Evolutionary conservation across 371 early-diverging fungal species (phyloP), one percentile per base, ranked within the genome.

Genomic region (Rhizopus delemar): DNA sequence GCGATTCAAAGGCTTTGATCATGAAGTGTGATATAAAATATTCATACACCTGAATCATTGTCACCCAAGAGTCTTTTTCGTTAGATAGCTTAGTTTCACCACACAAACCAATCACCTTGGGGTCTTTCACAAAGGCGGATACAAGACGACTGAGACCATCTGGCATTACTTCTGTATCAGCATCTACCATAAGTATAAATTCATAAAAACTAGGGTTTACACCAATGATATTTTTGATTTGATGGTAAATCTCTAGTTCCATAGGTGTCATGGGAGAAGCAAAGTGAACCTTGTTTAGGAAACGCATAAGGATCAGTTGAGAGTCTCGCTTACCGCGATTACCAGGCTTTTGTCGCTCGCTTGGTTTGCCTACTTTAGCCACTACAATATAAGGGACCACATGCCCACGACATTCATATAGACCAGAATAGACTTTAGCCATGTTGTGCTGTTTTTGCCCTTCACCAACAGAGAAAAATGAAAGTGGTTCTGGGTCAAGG

Each of bases 381-480:
- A 99, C 87, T 4, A 98, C 93, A 59, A 99, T 71, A 73, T 92
- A 97, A 5, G 98, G 97, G 9, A 96, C 91, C 35, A 87, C 80
- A 57, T 92, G 93, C 41, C 93, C 96, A 35, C 76, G 84, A 63
- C 85, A 83, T 67, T 93, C 90, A 68, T 98, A 99, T 15, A 95
- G 74, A 3, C 99, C 99, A 12, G 97, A 90, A 78, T 99, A 98
- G 3, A 99, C 94, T 77, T 95, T 96, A 60, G 91, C 99, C 83
- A 88, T 86, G 72, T 99, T 98, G 71, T 92, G 87, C 64, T 95
- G 92, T 64, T 89, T 88, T 49, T 74, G 69, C 2, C 96, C 97
- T 49, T 93, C 87, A 33, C 94, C 95, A 8, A 97, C 71, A 4
- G 97, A 89, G 39, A 93, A 74, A 80, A 94, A 99, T 34, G 85